Conservation (phyloP, 2,329 filamentous ascomycete species). For the Neoascochyta sp. region DNA sequence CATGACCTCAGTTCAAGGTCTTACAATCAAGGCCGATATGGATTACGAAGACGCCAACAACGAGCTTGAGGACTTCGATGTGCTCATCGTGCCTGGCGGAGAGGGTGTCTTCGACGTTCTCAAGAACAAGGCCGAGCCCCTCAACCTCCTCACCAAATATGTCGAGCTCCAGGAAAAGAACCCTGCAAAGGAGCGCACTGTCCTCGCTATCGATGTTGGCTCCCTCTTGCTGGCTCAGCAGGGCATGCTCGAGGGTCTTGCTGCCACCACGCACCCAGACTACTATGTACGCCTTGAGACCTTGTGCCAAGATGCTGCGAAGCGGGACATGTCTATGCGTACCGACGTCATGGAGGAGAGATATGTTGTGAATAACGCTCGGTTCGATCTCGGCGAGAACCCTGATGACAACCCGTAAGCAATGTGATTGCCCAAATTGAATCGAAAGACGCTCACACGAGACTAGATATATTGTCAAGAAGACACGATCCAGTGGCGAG, state of each 20-base stretch:
- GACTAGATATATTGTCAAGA: slow-evolving; percentile 78
- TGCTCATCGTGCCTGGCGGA: slow-evolving; percentile 75
- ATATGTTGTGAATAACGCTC: slow-evolving; percentile 88
- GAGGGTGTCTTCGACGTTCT: slow-evolving; percentile 58
- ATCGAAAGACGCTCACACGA: slow-evolving; percentile 1
- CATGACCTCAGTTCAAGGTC: slow-evolving; percentile 58
- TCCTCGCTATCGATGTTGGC: slow-evolving; percentile 77
- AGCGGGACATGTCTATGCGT: slow-evolving; percentile 67
- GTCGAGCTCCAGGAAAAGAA: slow-evolving; percentile 76
- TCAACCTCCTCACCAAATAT: slow-evolving; percentile 70
- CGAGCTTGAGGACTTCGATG: slow-evolving; percentile 69
- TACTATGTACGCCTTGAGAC: slow-evolving; percentile 77
- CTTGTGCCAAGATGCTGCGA: slow-evolving; percentile 69
- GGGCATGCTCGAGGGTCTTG: slow-evolving; percentile 73
- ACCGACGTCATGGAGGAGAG: slow-evolving; percentile 80
- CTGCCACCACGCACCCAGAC: slow-evolving; percentile 79
- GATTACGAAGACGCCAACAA: slow-evolving; percentile 75
- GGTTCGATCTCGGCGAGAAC: slow-evolving; percentile 74
- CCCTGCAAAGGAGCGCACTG: slow-evolving; percentile 72
- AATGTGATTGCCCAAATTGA: not conserved
- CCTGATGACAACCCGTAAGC: slow-evolving; percentile 64
- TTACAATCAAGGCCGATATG: slow-evolving; percentile 70
- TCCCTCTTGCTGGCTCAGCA: slow-evolving; percentile 72
- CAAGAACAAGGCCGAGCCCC: slow-evolving; percentile 58
- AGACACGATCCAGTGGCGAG: slow-evolving; percentile 46